Evolutionary conservation across 352 stramenopile species (phyloP).

Genomic region (Plasmopara halstedii): DNA sequence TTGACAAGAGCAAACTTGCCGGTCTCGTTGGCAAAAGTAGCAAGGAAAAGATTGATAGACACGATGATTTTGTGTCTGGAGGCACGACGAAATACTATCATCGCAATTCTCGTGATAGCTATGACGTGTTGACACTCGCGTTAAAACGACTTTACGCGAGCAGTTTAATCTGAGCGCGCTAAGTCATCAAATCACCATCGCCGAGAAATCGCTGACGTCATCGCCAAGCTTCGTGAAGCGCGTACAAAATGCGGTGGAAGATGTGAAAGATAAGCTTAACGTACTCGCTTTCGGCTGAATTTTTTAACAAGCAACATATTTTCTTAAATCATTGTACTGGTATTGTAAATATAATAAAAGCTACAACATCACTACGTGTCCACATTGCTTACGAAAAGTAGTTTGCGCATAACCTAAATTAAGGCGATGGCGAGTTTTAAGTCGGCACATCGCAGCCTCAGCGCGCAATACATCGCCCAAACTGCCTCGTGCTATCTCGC

Average conservation of each 20-base stretch:
- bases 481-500: not conserved
- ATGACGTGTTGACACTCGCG: constrained; percentile 11
- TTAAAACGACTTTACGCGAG: constrained; percentile 15
- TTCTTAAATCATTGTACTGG: not conserved
- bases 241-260: constrained; percentile 14
- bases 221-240: constrained; percentile 14
- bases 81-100: too few relatives aligned
- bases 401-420: constrained; percentile 6
- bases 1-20: not conserved
- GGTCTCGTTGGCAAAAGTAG: constrained; percentile 9
- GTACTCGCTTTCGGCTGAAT: not conserved
- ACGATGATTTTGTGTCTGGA: too few relatives aligned
- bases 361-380: too few relatives aligned
- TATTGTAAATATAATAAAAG: too few relatives aligned
- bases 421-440: constrained; percentile 4
- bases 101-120: too few relatives aligned
- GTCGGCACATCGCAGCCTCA: not conserved
- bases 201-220: constrained; percentile 13
- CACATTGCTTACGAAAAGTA: too few relatives aligned
- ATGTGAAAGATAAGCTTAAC: constrained; percentile 18
- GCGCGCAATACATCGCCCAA: not conserved
- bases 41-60: too few relatives aligned
- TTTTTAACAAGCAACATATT: not conserved
- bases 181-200: constrained; percentile 16
- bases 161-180: constrained; percentile 15